Base-by-base conservation (phyloP, 768 basidiomycete species). In the Amanita phalloides region DNA sequence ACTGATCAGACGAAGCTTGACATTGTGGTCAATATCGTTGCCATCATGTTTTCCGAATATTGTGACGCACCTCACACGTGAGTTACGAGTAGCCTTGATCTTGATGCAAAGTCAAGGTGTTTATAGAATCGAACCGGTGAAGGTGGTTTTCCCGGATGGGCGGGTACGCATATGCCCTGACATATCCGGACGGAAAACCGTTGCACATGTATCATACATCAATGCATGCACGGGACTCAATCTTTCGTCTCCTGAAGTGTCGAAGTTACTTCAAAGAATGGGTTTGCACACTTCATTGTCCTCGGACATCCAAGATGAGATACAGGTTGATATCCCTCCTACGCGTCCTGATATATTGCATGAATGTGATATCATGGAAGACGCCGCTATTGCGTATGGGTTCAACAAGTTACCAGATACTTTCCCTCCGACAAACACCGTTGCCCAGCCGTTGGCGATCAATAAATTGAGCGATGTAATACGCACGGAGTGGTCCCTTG, bases 11-110 rank as follows among this genome's bases (percentile, higher is more conserved):
- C 95, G 26, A 99, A 99, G 69, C 81, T 99, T 54, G 83, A 86
- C 57, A 94, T 98, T 45, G 96, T 98, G 48, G 80, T 92, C 45
- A 96, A 94, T 65, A 94, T 98, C 55, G 81, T 99, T 10, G 74
- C 86, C 2, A 86, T 90, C n/a, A 95, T 98, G 94, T 99, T 99
- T 69, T 86, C 95, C 2, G 94, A 98, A 67, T 96, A 99, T 63
- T 92, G 90, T 64, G 79, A 79, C 55, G 81, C 90, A 38, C 90
- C 93, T 3, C 97, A 84, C 79, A 84, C 89, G 94, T 98, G 67
- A 57, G 90, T 68, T 47, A 6, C 37, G 11, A 8, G 21, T 30
- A 7, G 8, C 37, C 48, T 45, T 25, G 17, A 10, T 21, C 9
- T 45, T 7, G 35, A 4, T 30, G 17, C 11, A 26, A 26, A 10